Conservation (phyloP, 345 rosid genomes). For the Corchorus capsularis region DNA sequence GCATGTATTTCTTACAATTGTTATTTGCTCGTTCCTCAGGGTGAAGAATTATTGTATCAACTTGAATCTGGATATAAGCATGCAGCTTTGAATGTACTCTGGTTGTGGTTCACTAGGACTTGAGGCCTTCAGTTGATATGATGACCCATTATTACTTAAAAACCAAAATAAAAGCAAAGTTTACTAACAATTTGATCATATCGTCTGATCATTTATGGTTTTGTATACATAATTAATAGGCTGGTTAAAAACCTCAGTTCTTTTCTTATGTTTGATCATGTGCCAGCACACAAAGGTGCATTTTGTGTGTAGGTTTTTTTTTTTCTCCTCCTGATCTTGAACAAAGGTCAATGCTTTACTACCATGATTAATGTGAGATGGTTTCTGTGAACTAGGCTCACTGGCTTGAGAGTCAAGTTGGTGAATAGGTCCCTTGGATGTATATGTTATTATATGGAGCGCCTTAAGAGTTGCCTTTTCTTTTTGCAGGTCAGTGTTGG, state of each 20-base stretch:
- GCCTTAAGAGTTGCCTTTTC: constrained; percentile 12
- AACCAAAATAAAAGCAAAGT: neutral
- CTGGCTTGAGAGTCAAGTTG: neutral
- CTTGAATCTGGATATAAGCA: neutral
- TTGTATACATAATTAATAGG: neutral
- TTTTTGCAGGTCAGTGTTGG: constrained; percentile 92
- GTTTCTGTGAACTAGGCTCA: neutral
- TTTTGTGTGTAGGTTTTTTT: too few relatives aligned
- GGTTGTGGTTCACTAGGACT: neutral
- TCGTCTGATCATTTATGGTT: neutral
- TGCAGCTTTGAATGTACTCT: neutral
- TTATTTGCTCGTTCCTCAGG: too few relatives aligned
- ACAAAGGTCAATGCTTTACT: neutral
- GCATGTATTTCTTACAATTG: constrained; percentile 14
- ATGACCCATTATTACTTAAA: neutral
- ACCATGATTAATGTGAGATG: neutral
- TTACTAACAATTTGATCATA: neutral
- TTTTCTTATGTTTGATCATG: neutral
- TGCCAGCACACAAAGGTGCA: neutral
- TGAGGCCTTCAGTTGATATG: neutral
- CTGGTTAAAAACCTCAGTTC: neutral
- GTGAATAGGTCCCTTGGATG: neutral
- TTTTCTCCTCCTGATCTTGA: neutral
- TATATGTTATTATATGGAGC: neutral
- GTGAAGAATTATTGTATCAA: neutral